Conservation (phyloP, 192 early-diverging fungal species). For the Mortierella hygrophila region DNA sequence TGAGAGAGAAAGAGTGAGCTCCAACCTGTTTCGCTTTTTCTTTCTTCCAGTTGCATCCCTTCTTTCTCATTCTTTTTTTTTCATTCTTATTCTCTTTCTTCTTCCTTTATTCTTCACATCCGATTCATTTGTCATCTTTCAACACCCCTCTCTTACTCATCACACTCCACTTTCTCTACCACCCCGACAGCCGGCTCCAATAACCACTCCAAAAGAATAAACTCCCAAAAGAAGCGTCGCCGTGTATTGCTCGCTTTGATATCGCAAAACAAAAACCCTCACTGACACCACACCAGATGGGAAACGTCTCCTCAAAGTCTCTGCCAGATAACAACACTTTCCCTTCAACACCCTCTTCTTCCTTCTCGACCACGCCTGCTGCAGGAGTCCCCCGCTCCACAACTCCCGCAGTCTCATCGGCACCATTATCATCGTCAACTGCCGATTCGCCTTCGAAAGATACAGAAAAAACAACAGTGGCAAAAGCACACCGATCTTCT, state of each 20-base stretch:
- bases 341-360: background rate
- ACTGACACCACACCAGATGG: constrained; percentile 22
- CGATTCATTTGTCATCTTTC: background rate
- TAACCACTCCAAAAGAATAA: constrained; percentile 1
- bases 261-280: background rate
- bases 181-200: background rate
- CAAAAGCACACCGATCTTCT: constrained; percentile 4
- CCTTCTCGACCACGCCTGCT: background rate
- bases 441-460: constrained; percentile 1
- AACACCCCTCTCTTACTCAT: background rate
- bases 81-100: background rate
- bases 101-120: background rate
- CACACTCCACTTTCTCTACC: constrained; percentile 1
- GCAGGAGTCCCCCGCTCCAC: background rate
- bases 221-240: background rate
- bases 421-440: constrained; percentile 16
- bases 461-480: constrained; percentile 1
- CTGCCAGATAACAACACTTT: background rate
- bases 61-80: background rate
- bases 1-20: background rate
- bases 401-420: background rate
- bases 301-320: constrained; percentile 37
- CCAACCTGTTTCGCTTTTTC: background rate
- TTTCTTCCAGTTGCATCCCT: background rate
- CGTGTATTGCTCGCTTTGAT: background rate